A percentile compares a stretch with the other conserved stretches of the same genome.
Evolutionary conservation across 2,329 filamentous ascomycete species (phyloP).

Genomic region (Epichloe elymi): DNA sequence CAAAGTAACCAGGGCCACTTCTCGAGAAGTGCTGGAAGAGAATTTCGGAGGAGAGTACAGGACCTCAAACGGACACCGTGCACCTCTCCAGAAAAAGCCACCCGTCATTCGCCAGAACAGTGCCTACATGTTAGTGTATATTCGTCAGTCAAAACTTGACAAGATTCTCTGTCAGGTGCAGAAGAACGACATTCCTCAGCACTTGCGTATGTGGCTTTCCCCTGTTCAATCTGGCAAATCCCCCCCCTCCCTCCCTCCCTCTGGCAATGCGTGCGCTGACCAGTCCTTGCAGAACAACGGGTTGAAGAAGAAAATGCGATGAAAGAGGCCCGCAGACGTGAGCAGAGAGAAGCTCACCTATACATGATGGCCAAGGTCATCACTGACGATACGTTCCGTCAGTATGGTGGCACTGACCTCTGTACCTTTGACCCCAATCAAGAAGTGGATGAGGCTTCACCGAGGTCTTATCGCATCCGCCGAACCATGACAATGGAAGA

Average conservation of each 20-base stretch:
- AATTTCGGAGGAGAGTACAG: slow-evolving; percentile 88
- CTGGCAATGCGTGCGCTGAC: slow-evolving; percentile 6
- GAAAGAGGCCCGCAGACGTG: slow-evolving; percentile 66
- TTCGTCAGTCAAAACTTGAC: slow-evolving; percentile 76
- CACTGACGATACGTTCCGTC: slow-evolving; percentile 66
- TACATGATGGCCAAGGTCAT: slow-evolving; percentile 79
- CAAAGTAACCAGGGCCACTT: slow-evolving; percentile 85
- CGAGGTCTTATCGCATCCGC: slow-evolving; percentile 59
- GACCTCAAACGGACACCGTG: slow-evolving; percentile 33
- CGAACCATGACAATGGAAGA: slow-evolving; percentile 65
- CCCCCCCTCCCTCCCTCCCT: background rate
- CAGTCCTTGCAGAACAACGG: slow-evolving; percentile 40
- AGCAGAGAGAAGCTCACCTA: slow-evolving; percentile 86
- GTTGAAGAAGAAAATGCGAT: slow-evolving; percentile 72
- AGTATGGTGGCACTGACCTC: slow-evolving; percentile 76
- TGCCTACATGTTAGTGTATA: slow-evolving; percentile 98
- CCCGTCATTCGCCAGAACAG: slow-evolving; percentile 59
- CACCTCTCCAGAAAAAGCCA: slow-evolving; percentile 38
- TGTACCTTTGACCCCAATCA: slow-evolving; percentile 51
- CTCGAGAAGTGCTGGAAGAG: slow-evolving; percentile 84
- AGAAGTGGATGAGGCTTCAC: slow-evolving; percentile 55
- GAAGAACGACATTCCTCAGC: slow-evolving; percentile 66
- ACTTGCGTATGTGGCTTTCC: slow-evolving; percentile 49
- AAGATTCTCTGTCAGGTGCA: slow-evolving; percentile 64
- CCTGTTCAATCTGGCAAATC: background rate